Base-by-base conservation (phyloP, 2,329 filamentous ascomycete species). In the Verticillium nonalfalfae region DNA sequence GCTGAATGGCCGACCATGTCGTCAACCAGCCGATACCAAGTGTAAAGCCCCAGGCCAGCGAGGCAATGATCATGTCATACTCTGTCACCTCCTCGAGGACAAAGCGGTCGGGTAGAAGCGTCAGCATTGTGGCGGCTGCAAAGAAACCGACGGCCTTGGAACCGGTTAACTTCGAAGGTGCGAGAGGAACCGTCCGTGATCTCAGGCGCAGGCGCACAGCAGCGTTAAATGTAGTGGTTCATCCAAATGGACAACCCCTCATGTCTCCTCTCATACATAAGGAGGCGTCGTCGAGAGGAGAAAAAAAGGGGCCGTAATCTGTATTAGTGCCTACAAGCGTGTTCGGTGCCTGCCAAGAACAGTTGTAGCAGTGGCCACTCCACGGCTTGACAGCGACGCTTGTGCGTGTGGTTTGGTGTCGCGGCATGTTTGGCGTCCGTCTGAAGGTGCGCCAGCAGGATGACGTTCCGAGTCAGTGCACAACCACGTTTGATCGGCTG, bases 11-110 rank as follows among this genome's bases (percentile, higher is more conserved):
- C 15, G 69, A 74, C 70, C 72, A 75, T 34, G 66, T 65, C 35
- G 74, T 73, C 59, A 76, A 66, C 69, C 73, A 74, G 11, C 74
- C 74, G 59, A 76, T 75, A 54, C 74, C 75, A 10, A 76, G 62
- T 18, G 74, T 75, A 62, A 76, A 76, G 35, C 75, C 75, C 58
- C 68, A 70, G 7, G 73, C 74, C 13, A 70, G 60, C 1, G 67
- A 69, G 31, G 73, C 72, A 15, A 58, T 31, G 21, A 58, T 58
- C 38, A 58, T 33, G 13, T 58, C 57, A 50, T 33, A 13, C 38
- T 31, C 18, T 26, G 57, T 58, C 26, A 58, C 57, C 26, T 50
- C 21, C 26, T 58, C 57, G 14, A 58, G 57, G 21, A 45, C 38
- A 26, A 58, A 58, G 38, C 33, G 14, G 38, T 14, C 38, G 15